Base-by-base conservation (phyloP, 1,139 yeast species). In the Sugiyamaella novakii region DNA sequence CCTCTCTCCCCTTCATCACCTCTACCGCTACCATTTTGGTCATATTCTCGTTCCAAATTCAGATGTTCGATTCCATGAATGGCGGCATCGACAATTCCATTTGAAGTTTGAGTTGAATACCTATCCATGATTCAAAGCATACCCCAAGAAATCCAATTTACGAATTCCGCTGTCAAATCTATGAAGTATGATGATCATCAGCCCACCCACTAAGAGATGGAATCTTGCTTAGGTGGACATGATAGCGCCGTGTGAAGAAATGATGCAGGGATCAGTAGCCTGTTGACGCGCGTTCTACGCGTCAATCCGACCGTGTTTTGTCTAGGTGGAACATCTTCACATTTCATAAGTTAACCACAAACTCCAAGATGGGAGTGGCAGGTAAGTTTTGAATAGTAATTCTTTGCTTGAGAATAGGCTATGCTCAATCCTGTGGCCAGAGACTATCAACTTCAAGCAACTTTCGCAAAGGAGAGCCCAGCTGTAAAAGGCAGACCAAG, bases 341-440 rank as follows among this genome's bases (percentile, higher is more conserved):
- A 3, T 31, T 15, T 31, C 21, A 24, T 14, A 24, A 15, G 17
- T 19, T 18, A 14, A 11, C 22, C 10, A 7, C 25, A 18, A 5
- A 18, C 27, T 11, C 18, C 31, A 46, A 18, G 15, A 57, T 57
- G 60, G 60, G 60, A 18, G 59, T 57, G 10, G 46, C 50, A 27
- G 60, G 60, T 56, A 28, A 27, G 58, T 44, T 18, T 5, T 42
- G 18, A n/a, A n/a, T n/a, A n/a, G n/a, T n/a, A n/a, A n/a, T n/a
- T n/a, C n/a, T n/a, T n/a, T n/a, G n/a, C n/a, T n/a, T n/a, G n/a
- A n/a, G n/a, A n/a, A n/a, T n/a, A n/a, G n/a, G n/a, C n/a, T n/a
- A n/a, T n/a, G n/a, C n/a, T n/a, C n/a, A n/a, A n/a, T n/a, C n/a
- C n/a, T n/a, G n/a, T n/a, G n/a, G n/a, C n/a, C n/a, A n/a, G n/a